A percentile compares a stretch with the other conserved stretches of the same genome.
These are phyloP conservation scores for Podospora sp. DNA, from an alignment of 495 filamentous ascomycete species.

Conservation along the genomic window DNA sequence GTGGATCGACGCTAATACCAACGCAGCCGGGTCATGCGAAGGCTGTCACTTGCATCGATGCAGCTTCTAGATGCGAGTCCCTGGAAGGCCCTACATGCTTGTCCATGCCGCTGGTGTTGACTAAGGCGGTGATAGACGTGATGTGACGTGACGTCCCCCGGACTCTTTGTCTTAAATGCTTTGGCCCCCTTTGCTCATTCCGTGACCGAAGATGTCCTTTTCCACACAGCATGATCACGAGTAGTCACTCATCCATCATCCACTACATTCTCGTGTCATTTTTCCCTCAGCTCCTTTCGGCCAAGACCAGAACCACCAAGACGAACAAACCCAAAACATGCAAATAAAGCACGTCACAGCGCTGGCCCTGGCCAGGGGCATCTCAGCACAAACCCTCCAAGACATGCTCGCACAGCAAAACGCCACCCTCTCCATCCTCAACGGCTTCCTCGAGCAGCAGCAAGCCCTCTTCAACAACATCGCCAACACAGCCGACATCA, in stretches of 20 bases:
- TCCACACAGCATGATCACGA: not conserved
- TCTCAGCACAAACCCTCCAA: slow-evolving; percentile 37
- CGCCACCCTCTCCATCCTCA: slow-evolving; percentile 46
- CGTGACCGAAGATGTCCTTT: not conserved
- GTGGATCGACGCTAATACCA: not conserved
- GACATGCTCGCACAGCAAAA: slow-evolving; percentile 44
- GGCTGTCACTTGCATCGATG: not conserved
- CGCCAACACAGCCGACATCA: slow-evolving; percentile 55
- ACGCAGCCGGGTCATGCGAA: too few species aligned
- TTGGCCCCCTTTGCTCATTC: not conserved
- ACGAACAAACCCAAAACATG: slow-evolving; percentile 31
- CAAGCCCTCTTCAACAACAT: slow-evolving; percentile 45
- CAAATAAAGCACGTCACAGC: slow-evolving; percentile 38
- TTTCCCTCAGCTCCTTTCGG: too few species aligned
- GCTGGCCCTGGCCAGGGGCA: slow-evolving; percentile 24
- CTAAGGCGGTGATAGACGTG: not conserved
- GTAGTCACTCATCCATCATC: too few species aligned
- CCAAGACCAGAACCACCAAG: too few species aligned
- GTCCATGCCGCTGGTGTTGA: not conserved
- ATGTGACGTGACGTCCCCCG: not conserved
- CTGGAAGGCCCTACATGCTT: not conserved
- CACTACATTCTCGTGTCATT: too few species aligned
- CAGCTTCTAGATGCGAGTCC: not conserved
- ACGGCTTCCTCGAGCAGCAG: slow-evolving; percentile 45
- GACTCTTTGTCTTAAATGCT: not conserved